Conservation (phyloP, 257 asterid genomes). For the Solanum gracilifrons region DNA sequence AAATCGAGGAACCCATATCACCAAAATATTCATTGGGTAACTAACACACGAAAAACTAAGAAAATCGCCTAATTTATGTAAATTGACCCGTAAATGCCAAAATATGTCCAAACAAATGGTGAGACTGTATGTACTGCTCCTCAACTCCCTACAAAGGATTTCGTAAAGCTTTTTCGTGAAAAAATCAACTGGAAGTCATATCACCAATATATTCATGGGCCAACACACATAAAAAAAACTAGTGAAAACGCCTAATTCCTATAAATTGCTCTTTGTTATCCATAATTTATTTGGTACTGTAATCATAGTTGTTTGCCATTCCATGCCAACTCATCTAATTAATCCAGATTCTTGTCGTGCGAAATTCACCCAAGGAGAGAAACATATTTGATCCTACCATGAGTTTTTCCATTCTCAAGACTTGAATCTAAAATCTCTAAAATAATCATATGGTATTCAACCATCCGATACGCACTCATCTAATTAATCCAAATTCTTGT, state of each 20-base stretch:
- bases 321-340: background rate
- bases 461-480: background rate
- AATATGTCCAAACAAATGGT: background rate
- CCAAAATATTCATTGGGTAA: background rate
- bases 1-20: too few species aligned
- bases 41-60: background rate
- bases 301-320: background rate
- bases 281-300: background rate
- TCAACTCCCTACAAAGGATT: background rate
- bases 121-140: background rate
- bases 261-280: background rate
- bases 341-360: background rate
- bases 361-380: background rate
- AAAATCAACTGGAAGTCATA: background rate
- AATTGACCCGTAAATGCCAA: background rate
- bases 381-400: too few species aligned
- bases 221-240: background rate
- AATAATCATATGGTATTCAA: background rate
- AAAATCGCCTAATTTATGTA: too few species aligned
- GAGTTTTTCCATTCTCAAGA: background rate
- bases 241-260: background rate
- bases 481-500: background rate
- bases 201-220: background rate
- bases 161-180: background rate
- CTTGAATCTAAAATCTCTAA: background rate